Evolutionary conservation across 305 asterid genomes (phyloP), one percentile per base, ranked within the genome.

Genomic region (Fraxinus sp.): DNA sequence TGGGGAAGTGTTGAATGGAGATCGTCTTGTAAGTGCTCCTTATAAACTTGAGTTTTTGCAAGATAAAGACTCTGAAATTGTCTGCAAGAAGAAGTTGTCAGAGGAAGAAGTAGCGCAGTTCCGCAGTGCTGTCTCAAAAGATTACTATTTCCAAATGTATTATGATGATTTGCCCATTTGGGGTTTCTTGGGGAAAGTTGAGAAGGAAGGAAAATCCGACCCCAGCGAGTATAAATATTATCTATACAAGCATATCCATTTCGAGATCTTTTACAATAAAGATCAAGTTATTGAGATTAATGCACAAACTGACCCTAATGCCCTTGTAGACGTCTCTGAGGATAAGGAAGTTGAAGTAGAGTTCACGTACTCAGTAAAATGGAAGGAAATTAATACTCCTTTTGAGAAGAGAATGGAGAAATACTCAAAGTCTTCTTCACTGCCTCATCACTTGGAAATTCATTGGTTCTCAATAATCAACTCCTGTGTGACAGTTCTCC

Each of bases 1-100:
- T 49, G 98, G 97, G 43, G 98, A 94, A 87, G 94, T 94, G 64
- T 83, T 94, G 77, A 94, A 94, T 86, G 98, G 98, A n/a, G 98
- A 95, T 85, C 95, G 96, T 1, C 85, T 93, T 79, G 97, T 95
- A 76, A 92, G 94, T 91, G 96, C 97, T 30, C 96, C 98, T 18
- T 95, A 92, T 87, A 91, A 86, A 85, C 95, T 93, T n/a, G 93
- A 93, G 86, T 95, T 93, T 86, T 77, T 89, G 55, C 87, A 80
- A 49, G 97, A 93, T 77, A 95, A 86, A 82, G 97, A 95, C 68
- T 92, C 97, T 2, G 95, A 90, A 75, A 83, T 85, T 75, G 91
- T 89, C 74, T 95, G 98, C 91, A 89, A 85, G 33, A 90, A 87
- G 86, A 84, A 46, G 26, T 87, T 95, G 24, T 78, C 95, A 1